These are phyloP conservation scores for Theobroma cacao DNA, from an alignment of 345 rosid genomes.

Conservation along the genomic window DNA sequence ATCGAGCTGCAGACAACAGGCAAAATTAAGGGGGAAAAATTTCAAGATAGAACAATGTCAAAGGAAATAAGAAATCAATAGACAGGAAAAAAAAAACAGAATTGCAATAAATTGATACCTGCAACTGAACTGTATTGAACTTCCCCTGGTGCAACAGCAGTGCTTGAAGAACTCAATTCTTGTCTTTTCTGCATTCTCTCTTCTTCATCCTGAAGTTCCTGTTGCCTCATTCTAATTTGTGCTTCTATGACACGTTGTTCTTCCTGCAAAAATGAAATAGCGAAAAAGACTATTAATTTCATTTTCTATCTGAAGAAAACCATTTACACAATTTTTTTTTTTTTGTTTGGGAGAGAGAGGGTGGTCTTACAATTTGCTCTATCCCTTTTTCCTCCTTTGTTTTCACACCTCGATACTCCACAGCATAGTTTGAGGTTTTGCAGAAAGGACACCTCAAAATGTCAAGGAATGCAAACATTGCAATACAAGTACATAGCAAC, in stretches of 20 bases:
- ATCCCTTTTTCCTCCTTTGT: conserved; percentile 94
- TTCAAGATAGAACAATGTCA: background rate
- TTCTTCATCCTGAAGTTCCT: conserved; percentile 86
- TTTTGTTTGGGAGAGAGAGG: background rate
- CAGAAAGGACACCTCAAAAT: conserved; percentile 87
- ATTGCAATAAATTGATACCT: conserved; percentile 34
- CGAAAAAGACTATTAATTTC: background rate
- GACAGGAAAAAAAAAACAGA: conserved; percentile 6
- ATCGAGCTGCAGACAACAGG: conserved; percentile 42
- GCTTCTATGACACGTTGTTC: conserved; percentile 98
- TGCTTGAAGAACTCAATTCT: conserved; percentile 64
- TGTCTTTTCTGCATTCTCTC: conserved; percentile 77
- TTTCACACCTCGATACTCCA: conserved; percentile 91
- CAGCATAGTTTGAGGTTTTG: conserved; percentile 94
- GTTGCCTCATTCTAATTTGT: conserved; percentile 80
- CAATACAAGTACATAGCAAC: background rate
- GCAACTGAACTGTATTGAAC: conserved; percentile 48
- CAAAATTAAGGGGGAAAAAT: background rate
- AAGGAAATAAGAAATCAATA: background rate
- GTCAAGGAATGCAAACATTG: conserved; percentile 43
- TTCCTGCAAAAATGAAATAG: conserved; percentile 49
- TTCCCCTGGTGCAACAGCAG: conserved; percentile 46
- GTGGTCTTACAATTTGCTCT: conserved; percentile 82
- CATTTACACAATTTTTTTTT: background rate
- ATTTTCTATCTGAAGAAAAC: background rate